Evolutionary conservation across 2,329 filamentous ascomycete species (phyloP).

Genomic region (Colletotrichum chlorophyti): DNA sequence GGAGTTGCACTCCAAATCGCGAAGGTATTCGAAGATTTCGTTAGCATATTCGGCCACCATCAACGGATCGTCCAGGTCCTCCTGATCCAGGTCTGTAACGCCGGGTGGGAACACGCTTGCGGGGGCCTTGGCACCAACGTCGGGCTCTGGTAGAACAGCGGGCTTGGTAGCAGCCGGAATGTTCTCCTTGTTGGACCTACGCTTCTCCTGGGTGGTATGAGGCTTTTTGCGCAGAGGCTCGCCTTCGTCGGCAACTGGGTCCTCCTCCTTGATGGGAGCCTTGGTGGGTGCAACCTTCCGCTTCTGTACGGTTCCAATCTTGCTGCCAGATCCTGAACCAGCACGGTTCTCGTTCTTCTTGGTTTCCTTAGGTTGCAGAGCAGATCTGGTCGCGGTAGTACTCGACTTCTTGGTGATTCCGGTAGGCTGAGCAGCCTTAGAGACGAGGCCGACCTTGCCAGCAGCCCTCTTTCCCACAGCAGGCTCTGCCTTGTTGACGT

Average conservation of each 20-base stretch:
- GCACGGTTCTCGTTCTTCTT: slow-evolving; percentile 74
- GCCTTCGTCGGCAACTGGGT: slow-evolving; percentile 64
- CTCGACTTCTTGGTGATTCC: slow-evolving; percentile 77
- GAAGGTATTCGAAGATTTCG: slow-evolving; percentile 96
- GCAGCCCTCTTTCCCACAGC: slow-evolving; percentile 77
- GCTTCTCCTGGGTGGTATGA: slow-evolving; percentile 49
- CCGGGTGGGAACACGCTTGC: slow-evolving; percentile 33
- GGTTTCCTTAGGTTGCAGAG: slow-evolving; percentile 68
- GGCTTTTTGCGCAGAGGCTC: slow-evolving; percentile 74
- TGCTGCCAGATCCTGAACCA: slow-evolving; percentile 72
- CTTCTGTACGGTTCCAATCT: slow-evolving; percentile 69
- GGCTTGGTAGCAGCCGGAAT: slow-evolving; percentile 13
- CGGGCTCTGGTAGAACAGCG: slow-evolving; percentile 28
- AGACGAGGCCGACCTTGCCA: slow-evolving; percentile 72
- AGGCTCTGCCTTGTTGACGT: slow-evolving; percentile 81
- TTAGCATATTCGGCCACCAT: slow-evolving; percentile 98
- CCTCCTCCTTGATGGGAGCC: slow-evolving; percentile 65
- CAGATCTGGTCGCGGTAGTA: slow-evolving; percentile 66
- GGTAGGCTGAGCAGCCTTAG: slow-evolving; percentile 82
- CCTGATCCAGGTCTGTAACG: slow-evolving; percentile 76
- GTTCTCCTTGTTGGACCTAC: slow-evolving; percentile 36
- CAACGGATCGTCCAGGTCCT: slow-evolving; percentile 90
- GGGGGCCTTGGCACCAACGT: slow-evolving; percentile 29
- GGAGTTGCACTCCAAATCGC: slow-evolving; percentile 79
- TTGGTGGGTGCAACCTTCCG: slow-evolving; percentile 64